Evolutionary conservation across 108 stramenopile species (phyloP).

Genomic region (Skeletonema potamos): DNA sequence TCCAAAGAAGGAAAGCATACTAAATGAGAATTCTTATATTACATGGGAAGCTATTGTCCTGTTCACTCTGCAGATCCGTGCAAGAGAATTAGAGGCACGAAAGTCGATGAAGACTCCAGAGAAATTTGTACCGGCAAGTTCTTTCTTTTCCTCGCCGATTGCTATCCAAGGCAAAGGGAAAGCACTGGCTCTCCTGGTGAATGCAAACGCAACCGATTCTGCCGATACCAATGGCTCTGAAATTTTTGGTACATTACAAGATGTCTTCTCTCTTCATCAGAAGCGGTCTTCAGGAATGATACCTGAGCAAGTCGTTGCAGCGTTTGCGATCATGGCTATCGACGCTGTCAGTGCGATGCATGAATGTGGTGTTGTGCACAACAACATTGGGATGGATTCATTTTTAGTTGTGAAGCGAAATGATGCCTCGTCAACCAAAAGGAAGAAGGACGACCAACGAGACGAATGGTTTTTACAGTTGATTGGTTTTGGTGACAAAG

Average conservation of each 20-base stretch:
- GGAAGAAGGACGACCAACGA: not conserved
- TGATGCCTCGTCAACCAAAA: too few species aligned
- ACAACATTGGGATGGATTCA: conserved; percentile 39
- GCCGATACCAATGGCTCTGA: not conserved
- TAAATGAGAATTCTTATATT: conserved; percentile 15
- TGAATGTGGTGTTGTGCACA: conserved; percentile 34
- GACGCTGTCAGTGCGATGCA: conserved; percentile 46
- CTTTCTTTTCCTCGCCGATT: conserved; percentile 21
- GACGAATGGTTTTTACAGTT: conserved; percentile 33
- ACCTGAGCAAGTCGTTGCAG: conserved; percentile 34
- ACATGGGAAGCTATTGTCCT: conserved; percentile 38
- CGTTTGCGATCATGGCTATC: conserved; percentile 25
- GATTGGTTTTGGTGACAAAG: conserved; percentile 40
- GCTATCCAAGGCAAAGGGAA: conserved; percentile 6
- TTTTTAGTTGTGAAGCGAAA: conserved; percentile 28
- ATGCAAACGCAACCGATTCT: not conserved
- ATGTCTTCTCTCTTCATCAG: conserved; percentile 38
- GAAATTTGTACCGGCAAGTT: not conserved
- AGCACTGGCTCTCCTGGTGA: conserved; percentile 6
- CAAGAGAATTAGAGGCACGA: not conserved
- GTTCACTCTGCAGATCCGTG: conserved; percentile 17
- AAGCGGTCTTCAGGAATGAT: conserved; percentile 38
- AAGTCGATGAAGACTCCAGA: conserved; percentile 2
- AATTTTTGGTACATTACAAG: conserved; percentile 44
- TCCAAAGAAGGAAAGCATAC: not conserved